Base-by-base conservation (phyloP, 108 stramenopile species). In the Thalassiosira profunda region DNA sequence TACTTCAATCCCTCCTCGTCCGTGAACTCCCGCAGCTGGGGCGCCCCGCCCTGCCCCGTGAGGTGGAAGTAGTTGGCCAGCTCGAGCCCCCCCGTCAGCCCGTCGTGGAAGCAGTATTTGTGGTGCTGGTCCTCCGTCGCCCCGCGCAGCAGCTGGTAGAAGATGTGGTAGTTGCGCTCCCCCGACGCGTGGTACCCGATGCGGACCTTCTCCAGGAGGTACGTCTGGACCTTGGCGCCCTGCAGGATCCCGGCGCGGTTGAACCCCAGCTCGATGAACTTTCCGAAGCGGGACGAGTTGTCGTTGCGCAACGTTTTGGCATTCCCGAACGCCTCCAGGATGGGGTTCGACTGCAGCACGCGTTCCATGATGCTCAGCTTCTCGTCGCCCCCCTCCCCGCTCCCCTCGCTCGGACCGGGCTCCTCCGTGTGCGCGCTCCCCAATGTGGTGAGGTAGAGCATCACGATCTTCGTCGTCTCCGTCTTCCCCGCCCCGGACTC, bases 251-350 rank as follows among this genome's bases (percentile, higher is more conserved):
- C 98, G 14, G 92, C 90, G 8, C 84, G 69, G 63, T 89, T 85
- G 79, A 98, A 98, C 31, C 96, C 95, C 30, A 99, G 81, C 74
- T 98, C 91, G 76, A 98, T 98, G 82, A 97, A 97, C 91, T 99
- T 99, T 29, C 99, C 99, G 74, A 99, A 99, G 24, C 99, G 97
- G 6, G 97, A 97, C 9, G 96, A 97, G 91, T 99, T 99, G 85
- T 99, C 98, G 84, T 99, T 99, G 45, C 98, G 79, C 17, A 99
- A 81, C 7, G 99, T 99, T 59, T 96, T 91, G 74, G 99, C 99
- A 73, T 99, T 99, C n/a, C 99, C 99, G 78, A 99, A 99, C 20
- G 98, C 97, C 81, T 99, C 99, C 55, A 99, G 66, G 31, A 99
- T 92, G 30, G 99, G 99, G 76, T 99, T 99, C 11, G 94, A 87